Conservation (phyloP, 2,329 filamentous ascomycete species). For the Daldinia eschscholtzii region DNA sequence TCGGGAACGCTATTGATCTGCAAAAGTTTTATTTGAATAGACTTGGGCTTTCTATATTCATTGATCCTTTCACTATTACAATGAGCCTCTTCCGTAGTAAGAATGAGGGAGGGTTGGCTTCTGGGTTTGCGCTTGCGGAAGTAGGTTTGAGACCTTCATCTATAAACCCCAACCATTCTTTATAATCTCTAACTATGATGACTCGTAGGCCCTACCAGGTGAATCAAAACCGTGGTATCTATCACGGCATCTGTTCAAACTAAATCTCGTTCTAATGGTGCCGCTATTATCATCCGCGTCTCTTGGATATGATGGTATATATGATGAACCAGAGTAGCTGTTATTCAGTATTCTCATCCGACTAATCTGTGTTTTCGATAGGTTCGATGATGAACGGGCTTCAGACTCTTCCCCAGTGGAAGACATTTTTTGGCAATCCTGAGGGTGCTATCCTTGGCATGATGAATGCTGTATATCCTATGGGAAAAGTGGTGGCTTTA, state of each 20-base stretch:
- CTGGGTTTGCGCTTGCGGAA: constrained; percentile 8
- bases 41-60: background rate
- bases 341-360: no score
- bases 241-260: no score
- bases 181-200: no score
- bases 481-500: constrained; percentile 54
- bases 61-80: background rate
- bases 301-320: no score
- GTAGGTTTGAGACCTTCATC: constrained; percentile 2
- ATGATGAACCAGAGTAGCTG: no score
- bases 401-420: constrained; percentile 55
- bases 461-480: constrained; percentile 50
- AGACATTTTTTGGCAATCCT: constrained; percentile 51
- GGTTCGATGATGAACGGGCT: constrained; percentile 54
- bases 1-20: background rate
- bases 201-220: no score
- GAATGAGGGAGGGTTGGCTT: constrained; percentile 11
- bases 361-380: background rate
- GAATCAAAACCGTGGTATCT: no score
- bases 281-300: no score
- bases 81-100: constrained; percentile 3
- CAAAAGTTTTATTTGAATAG: background rate
- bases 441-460: constrained; percentile 51
- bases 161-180: no score
- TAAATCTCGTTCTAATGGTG: background rate